Base-by-base conservation (phyloP, 805 yeast genomes). In the Scheffersomyces stipitis region DNA sequence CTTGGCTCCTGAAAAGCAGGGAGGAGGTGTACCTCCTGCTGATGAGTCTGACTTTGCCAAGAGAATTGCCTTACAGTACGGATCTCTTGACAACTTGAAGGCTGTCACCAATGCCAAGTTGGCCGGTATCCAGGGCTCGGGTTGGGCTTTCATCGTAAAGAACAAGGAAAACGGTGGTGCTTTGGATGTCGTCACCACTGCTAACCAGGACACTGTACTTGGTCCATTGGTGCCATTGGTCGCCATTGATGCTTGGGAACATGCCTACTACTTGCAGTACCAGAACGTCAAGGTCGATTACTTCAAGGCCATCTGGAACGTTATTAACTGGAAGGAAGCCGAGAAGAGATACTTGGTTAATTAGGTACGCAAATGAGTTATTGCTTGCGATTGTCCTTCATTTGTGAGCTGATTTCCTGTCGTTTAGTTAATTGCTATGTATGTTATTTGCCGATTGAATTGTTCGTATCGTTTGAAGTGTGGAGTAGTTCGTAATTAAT, bases 191-290 rank as follows among this genome's bases (percentile, higher is more conserved):
- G 83, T 86, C 38, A 85, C 86, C 62, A 84, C 86, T 49, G 71
- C 79, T 50, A 88, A 88, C 74, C 96, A 88, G 69, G 96, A 88
- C 66, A 85, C 93, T 13, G 88, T 85, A 28, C 70, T 80, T 33
- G 86, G 86, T 33, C 60, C 77, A 7, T 73, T 78, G 60, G 69
- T 76, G 31, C 95, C 96, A 30, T 67, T 89, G 54, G 75, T 89
- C 38, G 96, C 96, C 37, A 85, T 88, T 58, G 96, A 88, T 54
- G 95, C 96, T 42, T 88, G 96, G 96, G 96, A 88, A 68, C 96
- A 88, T 59, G 96, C 96, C 37, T 88, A 88, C 75, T 88, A 88
- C 76, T 75, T 89, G 66, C 96, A 88, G 67, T 88, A 88, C 74
- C 83, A 86, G 71, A 88, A 88, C 71, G 89, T 83, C 60, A 88